Evolutionary conservation across 1,284 basidiomycete genomes (phyloP).

Genomic region (Lentinula novae-zelandiae): DNA sequence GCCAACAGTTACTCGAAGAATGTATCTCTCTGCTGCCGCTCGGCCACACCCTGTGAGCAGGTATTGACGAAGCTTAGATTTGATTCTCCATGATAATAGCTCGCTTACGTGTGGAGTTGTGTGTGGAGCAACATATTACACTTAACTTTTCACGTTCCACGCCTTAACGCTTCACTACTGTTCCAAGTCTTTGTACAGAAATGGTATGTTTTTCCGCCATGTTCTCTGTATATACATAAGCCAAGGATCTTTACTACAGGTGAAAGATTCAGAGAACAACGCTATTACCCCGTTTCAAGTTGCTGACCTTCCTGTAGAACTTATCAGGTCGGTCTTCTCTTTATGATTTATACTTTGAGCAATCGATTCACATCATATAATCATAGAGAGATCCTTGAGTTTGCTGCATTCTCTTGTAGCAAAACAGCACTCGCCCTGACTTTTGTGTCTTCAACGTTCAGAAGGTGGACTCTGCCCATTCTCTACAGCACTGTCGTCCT

Average conservation of each 20-base stretch:
- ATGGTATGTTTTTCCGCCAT: background rate
- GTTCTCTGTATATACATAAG: background rate
- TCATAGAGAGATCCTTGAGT: conserved; percentile 12
- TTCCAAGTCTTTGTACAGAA: background rate
- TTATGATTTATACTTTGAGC: background rate
- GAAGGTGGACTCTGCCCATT: conserved; percentile 30
- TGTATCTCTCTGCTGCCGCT: background rate
- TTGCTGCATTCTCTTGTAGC: conserved; percentile 1
- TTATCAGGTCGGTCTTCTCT: background rate
- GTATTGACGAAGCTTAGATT: background rate
- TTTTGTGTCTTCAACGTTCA: conserved; percentile 31
- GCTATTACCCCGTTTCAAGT: background rate
- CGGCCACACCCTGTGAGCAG: background rate
- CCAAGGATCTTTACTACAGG: background rate
- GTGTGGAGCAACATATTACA: background rate
- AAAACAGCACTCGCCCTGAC: conserved; percentile 25
- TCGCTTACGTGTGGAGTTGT: background rate
- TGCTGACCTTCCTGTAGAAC: conserved; percentile 4
- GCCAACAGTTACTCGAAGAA: background rate
- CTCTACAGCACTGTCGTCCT: conserved; percentile 38
- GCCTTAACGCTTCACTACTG: background rate
- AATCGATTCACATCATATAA: background rate
- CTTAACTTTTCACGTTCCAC: background rate
- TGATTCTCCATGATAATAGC: background rate
- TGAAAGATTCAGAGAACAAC: background rate